Conservation (phyloP, 768 basidiomycete species). For the Agrocybe praecox region DNA sequence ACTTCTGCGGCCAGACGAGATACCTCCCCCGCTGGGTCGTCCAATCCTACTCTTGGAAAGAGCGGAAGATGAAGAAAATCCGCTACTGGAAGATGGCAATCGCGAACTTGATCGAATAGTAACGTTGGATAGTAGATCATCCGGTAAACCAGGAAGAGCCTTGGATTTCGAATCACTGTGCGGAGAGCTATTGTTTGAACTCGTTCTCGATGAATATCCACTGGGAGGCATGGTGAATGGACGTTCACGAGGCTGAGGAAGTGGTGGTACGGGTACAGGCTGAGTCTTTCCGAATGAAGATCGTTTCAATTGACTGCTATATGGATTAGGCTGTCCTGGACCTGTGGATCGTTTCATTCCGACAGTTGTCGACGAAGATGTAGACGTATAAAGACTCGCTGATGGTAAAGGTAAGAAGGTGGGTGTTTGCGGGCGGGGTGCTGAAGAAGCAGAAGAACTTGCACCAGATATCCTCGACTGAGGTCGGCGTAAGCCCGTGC, state of each 20-base stretch:
- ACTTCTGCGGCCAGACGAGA: slow-evolving; percentile 25
- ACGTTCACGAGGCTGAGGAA: slow-evolving; percentile 32
- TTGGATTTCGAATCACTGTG: slow-evolving; percentile 19
- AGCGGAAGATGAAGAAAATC: slow-evolving; percentile 24
- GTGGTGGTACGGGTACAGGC: slow-evolving; percentile 38
- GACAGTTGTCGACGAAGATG: slow-evolving; percentile 34
- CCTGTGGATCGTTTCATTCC: slow-evolving; percentile 65
- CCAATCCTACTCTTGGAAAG: slow-evolving; percentile 54
- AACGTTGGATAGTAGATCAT: slow-evolving; percentile 40
- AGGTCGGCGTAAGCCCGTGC: slow-evolving; percentile 59
- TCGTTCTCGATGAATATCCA: slow-evolving; percentile 24
- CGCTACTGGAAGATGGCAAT: slow-evolving; percentile 35
- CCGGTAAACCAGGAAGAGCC: slow-evolving; percentile 43
- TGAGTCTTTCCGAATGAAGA: slow-evolving; percentile 54
- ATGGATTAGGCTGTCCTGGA: slow-evolving; percentile 42
- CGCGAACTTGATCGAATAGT: slow-evolving; percentile 48
- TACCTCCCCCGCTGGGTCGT: slow-evolving; percentile 41
- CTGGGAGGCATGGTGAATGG: slow-evolving; percentile 35
- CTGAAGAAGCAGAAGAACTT: slow-evolving; percentile 60
- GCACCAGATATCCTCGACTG: slow-evolving; percentile 74
- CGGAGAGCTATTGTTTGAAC: slow-evolving; percentile 28
- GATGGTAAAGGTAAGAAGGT: slow-evolving; percentile 77
- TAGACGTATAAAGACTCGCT: slow-evolving; percentile 45
- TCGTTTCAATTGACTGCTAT: slow-evolving; percentile 49
- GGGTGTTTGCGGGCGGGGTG: slow-evolving; percentile 74